Conservation (phyloP, 1,284 basidiomycete species). For the Apiotrichum porosum region DNA sequence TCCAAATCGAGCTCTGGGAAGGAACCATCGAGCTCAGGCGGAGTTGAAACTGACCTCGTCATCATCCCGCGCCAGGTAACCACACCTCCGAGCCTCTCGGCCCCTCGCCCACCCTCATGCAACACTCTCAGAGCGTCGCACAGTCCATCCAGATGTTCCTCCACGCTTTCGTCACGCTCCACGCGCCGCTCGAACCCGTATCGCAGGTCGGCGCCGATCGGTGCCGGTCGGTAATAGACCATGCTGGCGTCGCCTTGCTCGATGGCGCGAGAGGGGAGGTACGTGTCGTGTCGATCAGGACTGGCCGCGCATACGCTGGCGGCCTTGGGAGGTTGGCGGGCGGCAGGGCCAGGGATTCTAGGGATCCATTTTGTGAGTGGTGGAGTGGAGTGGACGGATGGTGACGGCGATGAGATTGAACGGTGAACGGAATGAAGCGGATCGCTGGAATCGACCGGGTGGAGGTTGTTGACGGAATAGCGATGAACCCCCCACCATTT, state of each 20-base stretch:
- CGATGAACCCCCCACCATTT: no score
- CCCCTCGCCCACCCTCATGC: constrained; percentile 38
- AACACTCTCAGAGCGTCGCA: constrained; percentile 43
- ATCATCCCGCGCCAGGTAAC: constrained; percentile 73
- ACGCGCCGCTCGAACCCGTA: constrained; percentile 36
- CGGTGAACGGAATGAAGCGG: no score
- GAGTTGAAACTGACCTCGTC: constrained; percentile 33
- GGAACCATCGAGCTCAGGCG: neutral
- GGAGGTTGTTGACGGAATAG: no score
- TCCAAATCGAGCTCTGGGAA: no score
- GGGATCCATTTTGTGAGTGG: neutral
- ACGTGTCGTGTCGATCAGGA: constrained; percentile 42
- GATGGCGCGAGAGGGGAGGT: constrained; percentile 37
- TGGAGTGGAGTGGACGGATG: neutral
- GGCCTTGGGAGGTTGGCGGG: constrained; percentile 14
- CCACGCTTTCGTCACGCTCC: constrained; percentile 56
- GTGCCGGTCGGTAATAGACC: constrained; percentile 34
- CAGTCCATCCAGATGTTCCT: constrained; percentile 65
- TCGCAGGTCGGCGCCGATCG: constrained; percentile 36
- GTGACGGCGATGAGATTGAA: neutral
- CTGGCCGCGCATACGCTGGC: constrained; percentile 34
- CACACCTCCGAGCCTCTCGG: constrained; percentile 58
- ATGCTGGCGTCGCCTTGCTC: constrained; percentile 38
- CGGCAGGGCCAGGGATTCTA: constrained; percentile 11
- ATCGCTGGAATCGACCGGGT: no score